Evolutionary conservation across 352 stramenopile genomes (phyloP).

Genomic region (Phytophthora macrochlamydospora): DNA sequence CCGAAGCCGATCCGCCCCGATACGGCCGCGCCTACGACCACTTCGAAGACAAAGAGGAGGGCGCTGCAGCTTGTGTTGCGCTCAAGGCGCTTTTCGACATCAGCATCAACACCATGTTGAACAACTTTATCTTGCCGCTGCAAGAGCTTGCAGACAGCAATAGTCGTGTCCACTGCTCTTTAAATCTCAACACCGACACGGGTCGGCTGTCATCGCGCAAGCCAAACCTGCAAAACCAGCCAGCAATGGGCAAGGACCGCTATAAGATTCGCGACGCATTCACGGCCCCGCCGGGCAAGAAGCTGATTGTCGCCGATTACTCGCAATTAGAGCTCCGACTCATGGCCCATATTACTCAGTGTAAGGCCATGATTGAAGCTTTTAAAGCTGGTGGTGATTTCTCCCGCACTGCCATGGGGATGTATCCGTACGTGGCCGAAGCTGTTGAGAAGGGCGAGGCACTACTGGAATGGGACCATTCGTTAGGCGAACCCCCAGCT

Average conservation of each 20-base stretch:
- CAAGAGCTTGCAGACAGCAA: conserved; percentile 94
- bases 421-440: conserved; percentile 98
- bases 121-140: conserved; percentile 95
- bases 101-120: conserved; percentile 99
- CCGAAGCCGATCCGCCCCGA: conserved; percentile 72
- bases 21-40: conserved; percentile 92
- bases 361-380: conserved; percentile 98
- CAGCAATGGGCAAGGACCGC: conserved; percentile 83
- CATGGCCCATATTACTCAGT: conserved; percentile 98
- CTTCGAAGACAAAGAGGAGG: conserved; percentile 92
- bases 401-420: conserved; percentile 97
- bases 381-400: conserved; percentile 95
- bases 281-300: conserved; percentile 90
- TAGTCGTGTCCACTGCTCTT: conserved; percentile 96
- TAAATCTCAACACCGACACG: conserved; percentile 99
- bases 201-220: conserved; percentile 96
- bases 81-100: conserved; percentile 95
- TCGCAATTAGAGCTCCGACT: conserved; percentile 99
- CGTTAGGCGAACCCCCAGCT: conserved; percentile 88
- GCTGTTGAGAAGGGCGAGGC: conserved; percentile 96
- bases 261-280: conserved; percentile 95
- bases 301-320: conserved; percentile 99
- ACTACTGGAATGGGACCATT: conserved; percentile 98
- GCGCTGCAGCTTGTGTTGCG: conserved; percentile 94
- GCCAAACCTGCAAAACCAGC: conserved; percentile 99